Evolutionary conservation across 1,284 basidiomycete species (phyloP).

Genomic region (Fomitopsis pinicola): DNA sequence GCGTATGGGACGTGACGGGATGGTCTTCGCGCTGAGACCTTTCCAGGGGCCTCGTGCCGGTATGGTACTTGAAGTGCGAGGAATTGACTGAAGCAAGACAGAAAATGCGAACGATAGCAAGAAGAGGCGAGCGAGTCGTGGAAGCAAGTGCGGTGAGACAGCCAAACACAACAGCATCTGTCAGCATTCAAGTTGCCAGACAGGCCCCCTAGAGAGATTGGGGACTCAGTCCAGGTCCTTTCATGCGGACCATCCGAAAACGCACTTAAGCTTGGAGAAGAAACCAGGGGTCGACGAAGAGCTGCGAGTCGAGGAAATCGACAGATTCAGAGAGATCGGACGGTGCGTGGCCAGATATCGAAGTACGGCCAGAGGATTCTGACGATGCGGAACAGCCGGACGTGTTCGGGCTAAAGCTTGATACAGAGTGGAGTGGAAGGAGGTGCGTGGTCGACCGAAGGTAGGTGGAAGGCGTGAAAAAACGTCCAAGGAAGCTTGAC

Average conservation of each 20-base stretch:
- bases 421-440: background rate
- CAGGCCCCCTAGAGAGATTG: no score
- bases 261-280: background rate
- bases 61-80: no score
- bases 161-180: no score
- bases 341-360: background rate
- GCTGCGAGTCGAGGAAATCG: background rate
- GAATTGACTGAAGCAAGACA: no score
- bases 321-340: background rate
- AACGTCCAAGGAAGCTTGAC: background rate
- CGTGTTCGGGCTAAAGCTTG: background rate
- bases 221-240: background rate
- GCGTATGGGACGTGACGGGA: no score
- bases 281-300: background rate
- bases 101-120: no score
- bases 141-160: no score
- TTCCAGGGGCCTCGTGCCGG: no score
- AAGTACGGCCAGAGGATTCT: background rate
- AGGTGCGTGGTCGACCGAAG: background rate
- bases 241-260: background rate
- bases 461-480: background rate
- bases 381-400: background rate
- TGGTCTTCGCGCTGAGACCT: no score
- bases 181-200: no score
- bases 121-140: no score